Base-by-base conservation (phyloP, 164 flowering plant genomes). In the Nelumbo lutea region DNA sequence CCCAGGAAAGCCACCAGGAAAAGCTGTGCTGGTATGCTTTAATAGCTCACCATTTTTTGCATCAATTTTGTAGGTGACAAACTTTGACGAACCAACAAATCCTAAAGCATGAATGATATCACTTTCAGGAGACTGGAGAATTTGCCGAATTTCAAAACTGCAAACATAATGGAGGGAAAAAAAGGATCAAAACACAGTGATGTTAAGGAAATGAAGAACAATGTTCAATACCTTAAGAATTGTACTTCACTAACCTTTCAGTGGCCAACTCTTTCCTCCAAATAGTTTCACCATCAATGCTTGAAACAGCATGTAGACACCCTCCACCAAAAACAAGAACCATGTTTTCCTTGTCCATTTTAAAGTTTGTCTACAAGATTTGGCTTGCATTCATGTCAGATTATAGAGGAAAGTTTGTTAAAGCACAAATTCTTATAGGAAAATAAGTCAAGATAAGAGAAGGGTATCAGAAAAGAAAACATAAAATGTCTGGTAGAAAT, bases 231-330 rank as follows among this genome's bases (percentile, higher is more conserved):
- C 3, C 53, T 5, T 10, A 62, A 45, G 40, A 14, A 55, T 43
- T 58, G 62, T 64, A 62, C 46, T 65, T 58, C 15, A 14, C 80
- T 62, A 70, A 96, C 99, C 98, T 88, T 78, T 93, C 89, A 70
- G 69, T 55, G 0, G 70, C 73, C 53, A 94, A 80, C 56, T 88
- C 91, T 70, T 74, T 83, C 70, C 78, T 89, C 99, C 99, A 96
- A 44, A 96, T 68, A 73, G 86, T 71, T 59, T 80, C 88, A 40
- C 99, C 99, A 83, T 93, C 95, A 66, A 89, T 73, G 70, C 95
- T 81, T 67, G 99, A 91, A 78, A 96, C 70, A 70, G 93, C 98
- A 83, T 89, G 86, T 61, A 96, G 84, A 77, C 76, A 79, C 8
- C 98, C 91, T 72, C 74, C 78, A 62, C 95, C 81, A 66, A 79